Conservation (phyloP, 1,139 yeast species). For the Scheffersomyces lignicola region DNA sequence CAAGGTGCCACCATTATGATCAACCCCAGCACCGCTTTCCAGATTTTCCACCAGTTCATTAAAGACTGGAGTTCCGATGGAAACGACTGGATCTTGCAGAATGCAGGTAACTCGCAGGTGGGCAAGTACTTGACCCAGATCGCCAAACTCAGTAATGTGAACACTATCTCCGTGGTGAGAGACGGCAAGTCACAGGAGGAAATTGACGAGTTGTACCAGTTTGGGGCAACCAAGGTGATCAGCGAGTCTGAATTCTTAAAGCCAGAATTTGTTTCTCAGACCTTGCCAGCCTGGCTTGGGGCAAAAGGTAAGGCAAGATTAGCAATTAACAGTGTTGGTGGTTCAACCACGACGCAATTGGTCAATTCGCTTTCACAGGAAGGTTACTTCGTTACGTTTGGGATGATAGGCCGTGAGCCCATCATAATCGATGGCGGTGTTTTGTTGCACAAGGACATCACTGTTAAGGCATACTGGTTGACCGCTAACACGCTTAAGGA, state of each 20-base stretch:
- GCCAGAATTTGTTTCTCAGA: slow-evolving; percentile 44
- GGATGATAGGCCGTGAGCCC: slow-evolving; percentile 51
- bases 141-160: slow-evolving; percentile 23
- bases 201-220: slow-evolving; percentile 20
- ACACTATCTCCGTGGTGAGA: slow-evolving; percentile 31
- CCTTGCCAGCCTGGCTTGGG: slow-evolving; percentile 37
- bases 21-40: slow-evolving; percentile 37
- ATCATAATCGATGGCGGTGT: slow-evolving; percentile 16
- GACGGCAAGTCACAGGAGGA: slow-evolving; percentile 28
- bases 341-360: slow-evolving; percentile 23
- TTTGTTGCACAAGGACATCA: slow-evolving; percentile 69
- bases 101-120: slow-evolving; percentile 39
- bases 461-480: slow-evolving; percentile 85
- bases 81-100: slow-evolving; percentile 35
- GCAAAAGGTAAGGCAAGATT: slow-evolving; percentile 27
- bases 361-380: slow-evolving; percentile 24
- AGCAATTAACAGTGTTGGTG: slow-evolving; percentile 36
- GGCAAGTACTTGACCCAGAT: slow-evolving; percentile 31
- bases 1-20: slow-evolving; percentile 37
- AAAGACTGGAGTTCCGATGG: slow-evolving; percentile 25
- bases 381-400: slow-evolving; percentile 32
- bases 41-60: slow-evolving; percentile 26
- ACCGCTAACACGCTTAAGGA: slow-evolving; percentile 66
- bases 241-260: slow-evolving; percentile 55
- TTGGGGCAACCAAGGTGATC: slow-evolving; percentile 35